Evolutionary conservation across 208 protist genomes (phyloP), one percentile per base, ranked within the genome.

Genomic region (Trypanosoma brucei): DNA sequence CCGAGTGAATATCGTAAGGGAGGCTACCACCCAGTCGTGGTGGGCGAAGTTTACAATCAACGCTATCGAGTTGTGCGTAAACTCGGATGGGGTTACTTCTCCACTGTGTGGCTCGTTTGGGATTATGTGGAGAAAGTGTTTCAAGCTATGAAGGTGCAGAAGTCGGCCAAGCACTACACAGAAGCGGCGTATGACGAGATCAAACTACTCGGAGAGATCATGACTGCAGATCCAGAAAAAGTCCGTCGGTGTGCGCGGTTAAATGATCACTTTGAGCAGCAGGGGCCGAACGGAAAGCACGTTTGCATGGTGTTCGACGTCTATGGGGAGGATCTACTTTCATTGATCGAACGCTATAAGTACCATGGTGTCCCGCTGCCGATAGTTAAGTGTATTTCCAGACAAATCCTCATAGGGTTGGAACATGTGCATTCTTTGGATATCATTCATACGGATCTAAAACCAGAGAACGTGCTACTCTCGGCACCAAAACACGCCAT

Each of bases 1-100:
- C 66, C 72, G 13, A 75, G 62, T 58, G 85, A 94, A 62, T 97
- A 98, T 77, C 75, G 88, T 57, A 91, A 92, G 45, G 98, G 98
- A 14, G 98, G 98, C 36, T 99, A 99, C 69, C 97, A 99, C 67
- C 92, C 89, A 40, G 96, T 99, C 1, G 65, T 84, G 34, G 59
- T 96, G 2, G 96, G 92, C 33, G 97, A 99, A 42, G 67, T 97
- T 22, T 98, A 97, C 75, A 80, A 97, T 69, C 58, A 93, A 48
- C 81, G 96, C 22, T 99, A 99, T 72, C 68, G 82, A 33, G 72
- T 98, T 33, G 78, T 98, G 22, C 67, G 74, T 55, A 99, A 99
- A 76, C 81, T 99, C 1, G 98, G 98, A 59, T 99, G 98, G 98
- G 98, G 98, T 37, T 98, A 99, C 75, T 99, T 99, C 73, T 98